Conservation (phyloP, 345 rosid species). For the Acer yangbiense region DNA sequence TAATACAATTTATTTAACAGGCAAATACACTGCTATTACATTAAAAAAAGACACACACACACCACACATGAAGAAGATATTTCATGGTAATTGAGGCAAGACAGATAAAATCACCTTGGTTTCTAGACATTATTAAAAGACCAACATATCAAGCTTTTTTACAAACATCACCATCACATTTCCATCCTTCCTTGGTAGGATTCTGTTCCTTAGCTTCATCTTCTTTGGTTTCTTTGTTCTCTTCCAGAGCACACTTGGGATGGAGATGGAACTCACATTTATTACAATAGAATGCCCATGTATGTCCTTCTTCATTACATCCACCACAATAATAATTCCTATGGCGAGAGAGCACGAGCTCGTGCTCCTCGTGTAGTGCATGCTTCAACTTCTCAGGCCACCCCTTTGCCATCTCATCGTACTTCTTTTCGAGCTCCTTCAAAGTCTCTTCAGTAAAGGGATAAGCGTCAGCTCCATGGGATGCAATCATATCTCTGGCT, state of each 20-base stretch:
- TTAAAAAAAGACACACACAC: background rate
- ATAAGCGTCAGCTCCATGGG: constrained; percentile 61
- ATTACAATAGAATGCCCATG: constrained; percentile 57
- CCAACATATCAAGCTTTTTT: constrained; percentile 31
- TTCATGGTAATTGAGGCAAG: background rate
- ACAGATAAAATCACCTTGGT: background rate
- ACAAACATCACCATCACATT: constrained; percentile 63
- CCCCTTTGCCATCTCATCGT: constrained; percentile 59
- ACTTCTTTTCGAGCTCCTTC: constrained; percentile 44
- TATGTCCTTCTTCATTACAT: constrained; percentile 40
- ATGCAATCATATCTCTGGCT: constrained; percentile 38
- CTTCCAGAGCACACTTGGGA: constrained; percentile 51
- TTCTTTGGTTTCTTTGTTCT: constrained; percentile 16
- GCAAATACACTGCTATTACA: background rate
- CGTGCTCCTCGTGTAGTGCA: constrained; percentile 64
- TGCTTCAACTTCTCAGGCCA: constrained; percentile 74
- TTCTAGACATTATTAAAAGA: background rate
- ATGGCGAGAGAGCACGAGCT: constrained; percentile 50
- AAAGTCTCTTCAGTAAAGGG: constrained; percentile 64
- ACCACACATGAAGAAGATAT: background rate
- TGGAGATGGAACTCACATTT: constrained; percentile 76
- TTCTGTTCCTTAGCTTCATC: constrained; percentile 19
- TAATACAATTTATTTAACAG: background rate
- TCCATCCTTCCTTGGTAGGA: constrained; percentile 49
- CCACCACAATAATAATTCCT: constrained; percentile 37